phyloP scores from a whole-genome alignment of 2,329 filamentous ascomycete genomes.

The Monascus ruber region DNA sequence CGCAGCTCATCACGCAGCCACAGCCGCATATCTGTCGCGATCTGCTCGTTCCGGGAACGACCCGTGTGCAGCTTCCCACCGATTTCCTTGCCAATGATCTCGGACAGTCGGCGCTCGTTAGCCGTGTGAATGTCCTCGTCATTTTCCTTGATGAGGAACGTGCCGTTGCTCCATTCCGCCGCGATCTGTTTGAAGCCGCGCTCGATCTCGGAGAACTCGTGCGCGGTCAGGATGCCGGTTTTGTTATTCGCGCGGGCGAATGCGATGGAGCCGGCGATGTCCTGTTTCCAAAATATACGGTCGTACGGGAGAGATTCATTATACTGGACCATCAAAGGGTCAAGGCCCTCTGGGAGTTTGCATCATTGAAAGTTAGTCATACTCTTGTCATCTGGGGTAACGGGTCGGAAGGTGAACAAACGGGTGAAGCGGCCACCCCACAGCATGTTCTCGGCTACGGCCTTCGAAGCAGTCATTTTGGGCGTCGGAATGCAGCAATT shows the following conservation, averaged over 20 bases:
- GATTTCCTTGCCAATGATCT: slow-evolving; percentile 75
- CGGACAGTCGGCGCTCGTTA: slow-evolving; percentile 61
- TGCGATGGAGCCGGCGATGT: slow-evolving; percentile 69
- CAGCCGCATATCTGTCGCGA: slow-evolving; percentile 80
- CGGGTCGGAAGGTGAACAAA: slow-evolving; percentile 15
- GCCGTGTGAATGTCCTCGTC: slow-evolving; percentile 57
- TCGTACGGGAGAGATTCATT: slow-evolving; percentile 75
- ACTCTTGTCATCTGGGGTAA: not conserved
- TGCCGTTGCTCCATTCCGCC: slow-evolving; percentile 31
- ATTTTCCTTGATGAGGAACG: slow-evolving; percentile 27
- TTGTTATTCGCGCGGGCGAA: slow-evolving; percentile 72
- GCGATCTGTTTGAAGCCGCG: slow-evolving; percentile 51
- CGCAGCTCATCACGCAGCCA: slow-evolving; percentile 70
- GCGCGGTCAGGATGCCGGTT: slow-evolving; percentile 57
- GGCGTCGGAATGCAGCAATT: slow-evolving; percentile 1
- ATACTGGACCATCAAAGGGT: slow-evolving; percentile 77
- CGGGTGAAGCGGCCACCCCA: slow-evolving; percentile 53
- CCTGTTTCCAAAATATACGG: slow-evolving; percentile 63
- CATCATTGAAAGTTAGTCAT: slow-evolving; percentile 2
- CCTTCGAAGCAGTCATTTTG: slow-evolving; percentile 27
- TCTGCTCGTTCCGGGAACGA: slow-evolving; percentile 80
- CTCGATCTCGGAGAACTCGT: slow-evolving; percentile 66
- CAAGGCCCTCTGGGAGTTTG: slow-evolving; percentile 52
- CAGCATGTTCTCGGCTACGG: slow-evolving; percentile 41
- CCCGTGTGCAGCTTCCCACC: slow-evolving; percentile 84